Percentiles rank a stretch among this genome's conserved stretches.
Evolutionary conservation across 1,284 basidiomycete genomes (phyloP).

Genomic region (Bondarzewia mesenterica): DNA sequence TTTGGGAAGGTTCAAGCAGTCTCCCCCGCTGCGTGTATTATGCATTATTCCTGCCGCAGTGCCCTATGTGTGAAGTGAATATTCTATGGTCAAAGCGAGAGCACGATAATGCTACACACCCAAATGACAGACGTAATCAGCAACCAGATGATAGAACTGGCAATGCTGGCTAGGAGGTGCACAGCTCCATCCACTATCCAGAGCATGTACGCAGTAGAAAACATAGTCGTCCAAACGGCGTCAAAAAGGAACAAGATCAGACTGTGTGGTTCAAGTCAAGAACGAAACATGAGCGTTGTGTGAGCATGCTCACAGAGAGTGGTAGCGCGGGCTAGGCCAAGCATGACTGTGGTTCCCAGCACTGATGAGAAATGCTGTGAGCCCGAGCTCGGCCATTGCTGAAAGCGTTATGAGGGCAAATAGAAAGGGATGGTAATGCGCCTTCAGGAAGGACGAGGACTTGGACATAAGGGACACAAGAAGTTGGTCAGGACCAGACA

Average conservation of each 20-base stretch:
- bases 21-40: slow-evolving; percentile 44
- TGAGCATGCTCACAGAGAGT: slow-evolving; percentile 43
- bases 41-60: slow-evolving; percentile 59
- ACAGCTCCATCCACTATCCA: slow-evolving; percentile 60
- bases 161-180: slow-evolving; percentile 61
- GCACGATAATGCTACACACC: slow-evolving; percentile 32
- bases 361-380: slow-evolving; percentile 62
- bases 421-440: slow-evolving; percentile 59
- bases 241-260: slow-evolving; percentile 61
- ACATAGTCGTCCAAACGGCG: slow-evolving; percentile 63
- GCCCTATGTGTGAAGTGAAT: slow-evolving; percentile 34
- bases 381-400: slow-evolving; percentile 61
- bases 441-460: slow-evolving; percentile 23
- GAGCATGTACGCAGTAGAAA: slow-evolving; percentile 57
- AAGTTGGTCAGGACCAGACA: neutral
- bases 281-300: neutral
- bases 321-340: slow-evolving; percentile 56
- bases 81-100: neutral
- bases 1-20: slow-evolving; percentile 43
- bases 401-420: slow-evolving; percentile 61
- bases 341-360: slow-evolving; percentile 50
- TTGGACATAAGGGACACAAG: neutral
- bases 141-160: slow-evolving; percentile 71
- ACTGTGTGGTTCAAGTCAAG: slow-evolving; percentile 13
- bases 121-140: slow-evolving; percentile 54